Percentiles rank a stretch among this genome's conserved stretches.
phyloP scores from a whole-genome alignment of 2,329 filamentous ascomycete species.

The Penicillium sp. region DNA sequence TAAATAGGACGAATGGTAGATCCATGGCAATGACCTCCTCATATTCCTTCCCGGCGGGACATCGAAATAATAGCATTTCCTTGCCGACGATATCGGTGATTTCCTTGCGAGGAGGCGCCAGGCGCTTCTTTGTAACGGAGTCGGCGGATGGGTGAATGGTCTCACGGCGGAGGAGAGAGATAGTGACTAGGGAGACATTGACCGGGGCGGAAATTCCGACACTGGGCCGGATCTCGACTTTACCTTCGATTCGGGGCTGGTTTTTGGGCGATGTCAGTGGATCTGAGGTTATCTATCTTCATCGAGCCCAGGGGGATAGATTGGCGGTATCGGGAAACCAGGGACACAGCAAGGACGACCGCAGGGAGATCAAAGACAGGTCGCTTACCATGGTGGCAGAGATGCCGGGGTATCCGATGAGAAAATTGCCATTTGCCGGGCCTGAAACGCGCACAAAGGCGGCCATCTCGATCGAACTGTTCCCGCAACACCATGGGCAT shows the following conservation, averaged over 20 bases:
- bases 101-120: conserved; percentile 88
- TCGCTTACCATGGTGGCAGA: conserved; percentile 91
- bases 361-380: not conserved
- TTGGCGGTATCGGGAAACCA: not conserved
- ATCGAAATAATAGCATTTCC: conserved; percentile 90
- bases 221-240: conserved; percentile 91
- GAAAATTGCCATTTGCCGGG: conserved; percentile 93
- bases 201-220: conserved; percentile 87
- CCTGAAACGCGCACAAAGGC: conserved; percentile 95
- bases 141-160: conserved; percentile 96
- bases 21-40: conserved; percentile 96
- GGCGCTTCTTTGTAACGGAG: conserved; percentile 87
- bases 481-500: conserved; percentile 50
- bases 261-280: conserved; percentile 5
- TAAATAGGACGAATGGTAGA: conserved; percentile 94
- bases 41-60: conserved; percentile 79
- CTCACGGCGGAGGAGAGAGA: conserved; percentile 90
- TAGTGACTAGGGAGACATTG: conserved; percentile 88
- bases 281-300: not conserved
- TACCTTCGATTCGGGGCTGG: conserved; percentile 94
- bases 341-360: not conserved
- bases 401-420: conserved; percentile 97
- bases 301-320: not conserved
- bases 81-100: conserved; percentile 93
- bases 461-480: conserved; percentile 60